Conservation (phyloP, 495 filamentous ascomycete genomes). For the Aspergillus biplanus region DNA sequence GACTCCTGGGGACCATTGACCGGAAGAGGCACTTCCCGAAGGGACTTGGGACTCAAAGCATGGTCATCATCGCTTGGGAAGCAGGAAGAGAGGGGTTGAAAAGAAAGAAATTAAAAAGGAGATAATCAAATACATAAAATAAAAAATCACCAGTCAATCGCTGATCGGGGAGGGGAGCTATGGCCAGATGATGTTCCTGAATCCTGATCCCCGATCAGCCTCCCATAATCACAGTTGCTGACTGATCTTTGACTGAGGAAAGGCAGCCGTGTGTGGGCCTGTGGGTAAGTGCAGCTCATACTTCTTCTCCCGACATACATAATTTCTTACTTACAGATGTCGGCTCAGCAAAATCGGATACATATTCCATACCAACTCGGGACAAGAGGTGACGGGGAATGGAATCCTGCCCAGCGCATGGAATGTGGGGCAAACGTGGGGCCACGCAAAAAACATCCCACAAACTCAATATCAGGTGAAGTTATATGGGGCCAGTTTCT, state of each 20-base stretch:
- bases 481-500: no score
- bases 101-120: not conserved
- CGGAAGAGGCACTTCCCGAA: not conserved
- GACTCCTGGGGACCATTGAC: not conserved
- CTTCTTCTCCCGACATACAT: no score
- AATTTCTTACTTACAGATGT: no score
- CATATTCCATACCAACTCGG: not conserved
- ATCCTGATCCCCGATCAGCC: not conserved
- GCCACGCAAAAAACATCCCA: not conserved
- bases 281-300: no score
- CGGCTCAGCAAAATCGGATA: no score
- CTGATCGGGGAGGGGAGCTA: slow-evolving; percentile 4
- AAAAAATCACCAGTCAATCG: no score
- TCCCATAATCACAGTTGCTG: not conserved
- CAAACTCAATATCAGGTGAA: not conserved
- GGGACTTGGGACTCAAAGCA: not conserved
- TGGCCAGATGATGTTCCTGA: slow-evolving; percentile 17
- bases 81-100: not conserved
- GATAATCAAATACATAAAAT: no score
- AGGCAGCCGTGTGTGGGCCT: no score
- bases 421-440: slow-evolving; percentile 4
- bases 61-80: not conserved
- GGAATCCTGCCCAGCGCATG: not conserved
- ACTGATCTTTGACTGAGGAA: not conserved
- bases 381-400: not conserved